These are phyloP conservation scores for Talaromyces proteolyticus DNA, from an alignment of 495 filamentous ascomycete genomes.

Conservation along the genomic window DNA sequence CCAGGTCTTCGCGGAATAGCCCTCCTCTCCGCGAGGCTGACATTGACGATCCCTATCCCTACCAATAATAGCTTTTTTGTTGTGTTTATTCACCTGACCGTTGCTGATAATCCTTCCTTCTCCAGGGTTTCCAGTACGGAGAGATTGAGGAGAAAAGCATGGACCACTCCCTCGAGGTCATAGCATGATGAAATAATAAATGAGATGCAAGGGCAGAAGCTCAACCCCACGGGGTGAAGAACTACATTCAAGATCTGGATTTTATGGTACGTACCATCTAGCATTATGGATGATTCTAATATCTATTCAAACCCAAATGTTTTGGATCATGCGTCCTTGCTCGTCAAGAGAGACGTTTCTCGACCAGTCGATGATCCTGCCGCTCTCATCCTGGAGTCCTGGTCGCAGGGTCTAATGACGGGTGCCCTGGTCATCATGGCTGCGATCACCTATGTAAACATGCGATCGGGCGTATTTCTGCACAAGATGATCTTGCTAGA, in stretches of 20 bases:
- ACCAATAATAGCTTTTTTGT: neutral
- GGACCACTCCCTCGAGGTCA: neutral
- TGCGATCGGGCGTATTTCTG: slow-evolving; percentile 19
- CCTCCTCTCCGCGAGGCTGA: slow-evolving; percentile 2
- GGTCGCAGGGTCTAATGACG: slow-evolving; percentile 27
- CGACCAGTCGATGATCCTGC: slow-evolving; percentile 9
- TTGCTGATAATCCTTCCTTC: neutral
- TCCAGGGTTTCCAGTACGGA: neutral
- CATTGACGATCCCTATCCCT: neutral
- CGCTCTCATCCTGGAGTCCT: slow-evolving; percentile 22
- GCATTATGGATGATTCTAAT: neutral
- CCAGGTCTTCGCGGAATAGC: slow-evolving; percentile 1
- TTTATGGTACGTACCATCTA: neutral
- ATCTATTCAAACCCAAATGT: neutral
- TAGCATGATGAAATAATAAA: slow-evolving; percentile 1
- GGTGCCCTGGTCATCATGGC: slow-evolving; percentile 22
- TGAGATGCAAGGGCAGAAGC: slow-evolving; percentile 1
- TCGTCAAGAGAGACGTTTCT: slow-evolving; percentile 1
- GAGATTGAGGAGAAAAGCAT: slow-evolving; percentile 3
- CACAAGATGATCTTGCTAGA: slow-evolving; percentile 28
- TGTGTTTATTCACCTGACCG: neutral
- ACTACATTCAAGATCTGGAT: neutral
- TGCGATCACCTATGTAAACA: slow-evolving; percentile 21
- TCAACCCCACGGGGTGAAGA: neutral
- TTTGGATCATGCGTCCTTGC: neutral